phyloP scores from a whole-genome alignment of 228 moss, liverwort and hornwort genomes.

The Sphagnum magellanicum region DNA sequence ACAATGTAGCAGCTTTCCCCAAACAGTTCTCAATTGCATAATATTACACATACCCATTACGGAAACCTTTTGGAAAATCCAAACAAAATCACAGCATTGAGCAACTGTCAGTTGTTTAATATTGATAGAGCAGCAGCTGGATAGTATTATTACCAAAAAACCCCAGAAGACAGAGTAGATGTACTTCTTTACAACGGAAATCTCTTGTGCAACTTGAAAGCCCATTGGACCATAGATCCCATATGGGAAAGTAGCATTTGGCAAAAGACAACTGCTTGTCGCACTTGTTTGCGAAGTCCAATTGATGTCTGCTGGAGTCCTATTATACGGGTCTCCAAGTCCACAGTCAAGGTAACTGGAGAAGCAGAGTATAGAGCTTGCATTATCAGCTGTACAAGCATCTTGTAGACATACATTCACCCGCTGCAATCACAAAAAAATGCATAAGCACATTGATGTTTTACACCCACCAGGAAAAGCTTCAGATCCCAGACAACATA shows the following conservation, averaged over 20 bases:
- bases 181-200: constrained; percentile 30
- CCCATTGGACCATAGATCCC: constrained; percentile 58
- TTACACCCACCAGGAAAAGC: too few species aligned
- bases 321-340: background rate
- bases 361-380: constrained; percentile 4
- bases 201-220: constrained; percentile 38
- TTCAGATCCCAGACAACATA: too few species aligned
- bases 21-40: too few species aligned
- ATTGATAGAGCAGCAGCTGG: background rate
- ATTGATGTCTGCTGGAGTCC: background rate
- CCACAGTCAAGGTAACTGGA: constrained; percentile 53
- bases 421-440: constrained; percentile 42
- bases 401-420: constrained; percentile 32
- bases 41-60: too few species aligned
- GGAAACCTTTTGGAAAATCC: too few species aligned
- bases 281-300: constrained; percentile 11
- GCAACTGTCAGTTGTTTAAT: too few species aligned
- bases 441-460: too few species aligned
- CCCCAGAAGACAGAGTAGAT: constrained; percentile 72
- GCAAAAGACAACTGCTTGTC: background rate
- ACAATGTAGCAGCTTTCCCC: too few species aligned
- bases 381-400: background rate
- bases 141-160: constrained; percentile 47
- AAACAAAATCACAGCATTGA: too few species aligned
- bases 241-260: constrained; percentile 14